A percentile compares a stretch with the other conserved stretches of the same genome.
phyloP scores from a whole-genome alignment of 257 asterid genomes.

The Cynanchum wilfordii region DNA sequence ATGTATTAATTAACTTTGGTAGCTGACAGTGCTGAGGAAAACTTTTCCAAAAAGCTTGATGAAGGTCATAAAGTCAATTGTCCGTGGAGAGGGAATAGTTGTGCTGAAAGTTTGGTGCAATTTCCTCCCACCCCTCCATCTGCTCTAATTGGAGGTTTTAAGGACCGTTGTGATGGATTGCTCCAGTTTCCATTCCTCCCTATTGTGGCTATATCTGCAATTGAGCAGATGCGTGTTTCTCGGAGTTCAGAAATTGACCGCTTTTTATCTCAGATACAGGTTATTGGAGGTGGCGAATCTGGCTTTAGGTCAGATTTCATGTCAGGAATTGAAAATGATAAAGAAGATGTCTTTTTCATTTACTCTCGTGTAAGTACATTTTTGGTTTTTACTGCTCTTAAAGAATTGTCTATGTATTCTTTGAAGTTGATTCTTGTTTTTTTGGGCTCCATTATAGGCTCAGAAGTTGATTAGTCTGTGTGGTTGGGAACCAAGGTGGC shows the following conservation, averaged over 20 bases:
- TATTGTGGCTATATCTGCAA: constrained; percentile 64
- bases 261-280: constrained; percentile 67
- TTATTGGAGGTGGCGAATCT: constrained; percentile 58
- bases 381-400: constrained; percentile 13
- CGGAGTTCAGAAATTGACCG: constrained; percentile 85
- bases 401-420: constrained; percentile 2
- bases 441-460: constrained; percentile 47
- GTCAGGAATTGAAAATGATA: constrained; percentile 53
- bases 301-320: constrained; percentile 57
- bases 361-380: constrained; percentile 71
- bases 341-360: constrained; percentile 63
- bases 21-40: constrained; percentile 80
- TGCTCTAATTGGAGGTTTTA: constrained; percentile 94
- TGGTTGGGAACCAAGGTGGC: constrained; percentile 99
- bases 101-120: constrained; percentile 96
- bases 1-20: constrained; percentile 26
- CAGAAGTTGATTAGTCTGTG: constrained; percentile 94
- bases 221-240: constrained; percentile 70
- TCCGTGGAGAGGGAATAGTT: constrained; percentile 91
- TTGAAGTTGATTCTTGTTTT: constrained; percentile 8
- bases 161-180: constrained; percentile 95
- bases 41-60: constrained; percentile 68
- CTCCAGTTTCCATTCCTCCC: constrained; percentile 97
- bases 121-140: constrained; percentile 99
- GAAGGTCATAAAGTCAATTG: constrained; percentile 74